phyloP scores from a whole-genome alignment of 2,329 filamentous ascomycete genomes.

The Fusarium proliferatum region DNA sequence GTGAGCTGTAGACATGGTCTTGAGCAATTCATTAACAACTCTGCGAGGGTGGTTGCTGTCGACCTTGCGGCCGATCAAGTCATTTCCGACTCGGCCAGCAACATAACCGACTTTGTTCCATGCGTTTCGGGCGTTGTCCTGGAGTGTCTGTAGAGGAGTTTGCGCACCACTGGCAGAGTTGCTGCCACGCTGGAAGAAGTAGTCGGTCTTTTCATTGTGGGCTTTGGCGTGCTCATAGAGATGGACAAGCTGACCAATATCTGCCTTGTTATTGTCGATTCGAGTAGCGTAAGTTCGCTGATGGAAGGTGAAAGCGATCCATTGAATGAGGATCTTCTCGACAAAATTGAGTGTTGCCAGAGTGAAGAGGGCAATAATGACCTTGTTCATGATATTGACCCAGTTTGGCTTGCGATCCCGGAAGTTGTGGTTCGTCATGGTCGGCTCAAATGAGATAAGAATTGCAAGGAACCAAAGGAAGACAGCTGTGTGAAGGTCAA shows the following conservation, averaged over 20 bases:
- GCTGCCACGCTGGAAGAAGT: constrained; percentile 58
- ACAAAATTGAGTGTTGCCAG: constrained; percentile 82
- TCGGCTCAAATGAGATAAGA: constrained; percentile 86
- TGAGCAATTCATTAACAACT: constrained; percentile 82
- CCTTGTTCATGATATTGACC: constrained; percentile 84
- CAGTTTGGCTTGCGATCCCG: constrained; percentile 64
- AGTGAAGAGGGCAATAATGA: constrained; percentile 87
- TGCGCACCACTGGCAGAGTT: constrained; percentile 68
- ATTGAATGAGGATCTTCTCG: constrained; percentile 94
- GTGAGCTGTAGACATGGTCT: constrained; percentile 78
- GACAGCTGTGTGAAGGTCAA: constrained; percentile 85
- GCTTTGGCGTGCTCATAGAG: constrained; percentile 80
- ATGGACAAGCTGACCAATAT: constrained; percentile 71
- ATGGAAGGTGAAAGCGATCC: constrained; percentile 95
- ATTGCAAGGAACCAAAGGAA: constrained; percentile 95
- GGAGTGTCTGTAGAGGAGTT: constrained; percentile 79
- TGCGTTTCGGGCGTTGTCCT: constrained; percentile 79
- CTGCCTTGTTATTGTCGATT: constrained; percentile 92
- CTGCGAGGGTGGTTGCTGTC: constrained; percentile 83
- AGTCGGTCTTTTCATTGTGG: constrained; percentile 67
- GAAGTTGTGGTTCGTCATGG: constrained; percentile 70
- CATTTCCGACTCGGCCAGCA: constrained; percentile 86
- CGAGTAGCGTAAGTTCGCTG: constrained; percentile 88
- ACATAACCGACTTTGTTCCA: constrained; percentile 86
- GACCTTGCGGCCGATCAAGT: constrained; percentile 84